These are phyloP conservation scores for Cicer cuneatum DNA, from an alignment of 306 rosid species.

Conservation along the genomic window DNA sequence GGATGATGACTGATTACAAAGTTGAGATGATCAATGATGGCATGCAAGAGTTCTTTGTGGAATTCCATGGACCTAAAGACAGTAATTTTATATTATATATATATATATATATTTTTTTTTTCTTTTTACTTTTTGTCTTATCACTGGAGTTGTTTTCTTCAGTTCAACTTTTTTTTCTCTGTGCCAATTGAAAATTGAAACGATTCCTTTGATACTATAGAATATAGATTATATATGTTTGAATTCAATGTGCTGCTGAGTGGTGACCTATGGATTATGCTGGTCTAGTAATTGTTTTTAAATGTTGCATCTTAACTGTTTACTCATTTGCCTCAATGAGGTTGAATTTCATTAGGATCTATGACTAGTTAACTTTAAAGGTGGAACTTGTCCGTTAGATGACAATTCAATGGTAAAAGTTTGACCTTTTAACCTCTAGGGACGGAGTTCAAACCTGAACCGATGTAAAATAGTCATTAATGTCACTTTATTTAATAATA, in stretches of 20 bases:
- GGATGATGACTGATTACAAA: slow-evolving; percentile 95
- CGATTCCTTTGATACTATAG: not conserved
- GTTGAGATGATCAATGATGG: slow-evolving; percentile 81
- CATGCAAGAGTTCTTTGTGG: slow-evolving; percentile 79
- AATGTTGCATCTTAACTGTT: slow-evolving; percentile 44
- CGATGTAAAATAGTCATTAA: too few species aligned
- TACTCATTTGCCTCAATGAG: slow-evolving; percentile 36
- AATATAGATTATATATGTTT: slow-evolving; percentile 17
- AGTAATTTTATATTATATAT: slow-evolving; percentile 56
- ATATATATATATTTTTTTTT: not conserved
- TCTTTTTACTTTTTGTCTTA: not conserved
- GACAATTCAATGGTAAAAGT: too few species aligned
- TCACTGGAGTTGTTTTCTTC: not conserved
- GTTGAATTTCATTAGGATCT: slow-evolving; percentile 40
- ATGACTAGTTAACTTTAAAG: slow-evolving; percentile 28
- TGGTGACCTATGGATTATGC: slow-evolving; percentile 37
- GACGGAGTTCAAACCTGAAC: too few species aligned
- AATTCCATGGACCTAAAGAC: slow-evolving; percentile 83
- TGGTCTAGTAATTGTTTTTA: slow-evolving; percentile 37
- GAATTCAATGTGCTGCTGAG: slow-evolving; percentile 42
- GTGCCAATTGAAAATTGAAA: slow-evolving; percentile 5
- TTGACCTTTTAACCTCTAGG: too few species aligned
- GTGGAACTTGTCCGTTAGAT: not conserved
- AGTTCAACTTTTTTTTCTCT: not conserved
- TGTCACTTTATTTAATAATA: too few species aligned